A percentile compares a stretch with the other conserved stretches of the same genome.
These are phyloP conservation scores for Candida endomychidarum DNA, from an alignment of 805 yeast species.

Conservation along the genomic window DNA sequence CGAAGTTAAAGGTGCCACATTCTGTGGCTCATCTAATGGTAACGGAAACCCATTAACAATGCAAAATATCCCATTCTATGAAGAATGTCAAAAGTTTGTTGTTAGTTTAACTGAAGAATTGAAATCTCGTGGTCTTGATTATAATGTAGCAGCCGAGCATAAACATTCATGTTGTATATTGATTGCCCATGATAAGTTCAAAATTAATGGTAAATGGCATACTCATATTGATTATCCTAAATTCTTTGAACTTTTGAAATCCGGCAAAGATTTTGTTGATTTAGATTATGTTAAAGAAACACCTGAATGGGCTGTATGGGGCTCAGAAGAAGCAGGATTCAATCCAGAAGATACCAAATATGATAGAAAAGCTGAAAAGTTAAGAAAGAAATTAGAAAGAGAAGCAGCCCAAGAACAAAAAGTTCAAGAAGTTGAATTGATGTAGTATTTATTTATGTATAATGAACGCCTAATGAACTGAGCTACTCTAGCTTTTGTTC, in stretches of 20 bases:
- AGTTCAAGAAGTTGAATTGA: background rate
- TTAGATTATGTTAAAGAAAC: conserved; percentile 80
- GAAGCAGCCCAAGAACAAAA: no score
- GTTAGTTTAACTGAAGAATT: conserved; percentile 60
- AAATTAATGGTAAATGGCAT: conserved; percentile 72
- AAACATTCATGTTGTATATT: conserved; percentile 93
- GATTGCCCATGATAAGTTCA: conserved; percentile 73
- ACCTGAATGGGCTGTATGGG: conserved; percentile 91
- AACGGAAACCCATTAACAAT: conserved; percentile 88
- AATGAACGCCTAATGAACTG: no score
- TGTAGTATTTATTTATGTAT: no score
- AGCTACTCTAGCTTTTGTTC: no score
- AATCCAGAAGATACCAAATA: conserved; percentile 79
- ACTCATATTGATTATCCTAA: conserved; percentile 84
- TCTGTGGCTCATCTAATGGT: conserved; percentile 83
- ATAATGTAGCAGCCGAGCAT: conserved; percentile 91
- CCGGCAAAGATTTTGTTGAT: conserved; percentile 68
- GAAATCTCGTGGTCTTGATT: conserved; percentile 62
- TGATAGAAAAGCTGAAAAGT: conserved; percentile 61
- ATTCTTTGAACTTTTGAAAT: conserved; percentile 67
- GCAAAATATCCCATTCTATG: conserved; percentile 94
- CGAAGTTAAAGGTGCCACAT: conserved; percentile 93
- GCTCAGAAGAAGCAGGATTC: conserved; percentile 82
- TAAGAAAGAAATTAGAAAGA: conserved; percentile 45
- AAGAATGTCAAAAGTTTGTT: conserved; percentile 81